These are phyloP conservation scores for Monilinia polystroma DNA, from an alignment of 2,329 filamentous ascomycete species.

Conservation along the genomic window DNA sequence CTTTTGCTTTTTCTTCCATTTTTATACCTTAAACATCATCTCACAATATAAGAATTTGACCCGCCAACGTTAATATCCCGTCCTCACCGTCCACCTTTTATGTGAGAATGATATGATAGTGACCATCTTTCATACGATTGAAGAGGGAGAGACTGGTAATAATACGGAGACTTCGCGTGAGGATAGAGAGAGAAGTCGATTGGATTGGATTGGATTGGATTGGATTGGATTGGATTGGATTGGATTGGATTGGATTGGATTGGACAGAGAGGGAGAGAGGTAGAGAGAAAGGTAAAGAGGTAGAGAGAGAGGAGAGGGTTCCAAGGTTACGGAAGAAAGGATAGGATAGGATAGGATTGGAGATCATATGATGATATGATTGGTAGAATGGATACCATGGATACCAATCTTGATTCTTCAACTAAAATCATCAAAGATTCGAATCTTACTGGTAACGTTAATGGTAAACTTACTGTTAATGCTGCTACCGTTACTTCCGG, in stretches of 20 bases:
- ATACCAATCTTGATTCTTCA: not conserved
- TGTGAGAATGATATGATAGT: not conserved
- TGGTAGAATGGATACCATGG: not conserved
- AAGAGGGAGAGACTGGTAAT: no score
- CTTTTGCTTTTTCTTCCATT: not conserved
- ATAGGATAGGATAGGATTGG: not conserved
- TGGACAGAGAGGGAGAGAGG: no score
- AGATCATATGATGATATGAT: not conserved
- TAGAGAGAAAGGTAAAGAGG: no score
- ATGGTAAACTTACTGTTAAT: not conserved
- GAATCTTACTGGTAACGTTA: not conserved
- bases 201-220: no score
- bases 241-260: no score
- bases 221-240: no score
- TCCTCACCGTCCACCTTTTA: constrained; percentile 17
- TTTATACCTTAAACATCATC: not conserved
- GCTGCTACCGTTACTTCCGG: not conserved
- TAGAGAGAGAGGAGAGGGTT: no score
- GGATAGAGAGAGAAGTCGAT: not conserved
- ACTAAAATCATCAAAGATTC: not conserved
- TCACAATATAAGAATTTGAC: not conserved
- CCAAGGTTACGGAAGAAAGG: no score
- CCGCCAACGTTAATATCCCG: not conserved
- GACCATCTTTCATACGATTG: not conserved
- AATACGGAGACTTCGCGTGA: no score